These are phyloP conservation scores for Lyophyllum decastes DNA, from an alignment of 768 basidiomycete species.

Conservation along the genomic window DNA sequence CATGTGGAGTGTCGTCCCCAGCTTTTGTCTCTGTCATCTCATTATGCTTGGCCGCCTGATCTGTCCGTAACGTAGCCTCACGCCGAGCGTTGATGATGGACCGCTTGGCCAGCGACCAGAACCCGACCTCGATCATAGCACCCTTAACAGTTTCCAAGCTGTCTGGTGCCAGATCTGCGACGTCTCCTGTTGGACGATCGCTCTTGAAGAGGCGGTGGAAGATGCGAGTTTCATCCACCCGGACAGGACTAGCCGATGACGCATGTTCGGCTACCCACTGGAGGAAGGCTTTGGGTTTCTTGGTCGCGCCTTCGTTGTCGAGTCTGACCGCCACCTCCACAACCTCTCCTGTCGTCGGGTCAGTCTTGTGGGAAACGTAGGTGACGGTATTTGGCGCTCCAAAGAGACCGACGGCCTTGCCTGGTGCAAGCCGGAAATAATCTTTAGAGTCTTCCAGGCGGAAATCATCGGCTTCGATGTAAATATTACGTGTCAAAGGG, in stretches of 20 bases:
- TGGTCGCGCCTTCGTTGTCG: conserved; percentile 64
- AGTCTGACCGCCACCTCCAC: conserved; percentile 77
- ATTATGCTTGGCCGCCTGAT: conserved; percentile 55
- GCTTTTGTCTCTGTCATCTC: conserved; percentile 29
- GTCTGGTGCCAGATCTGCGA: conserved; percentile 80
- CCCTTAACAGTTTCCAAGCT: conserved; percentile 80
- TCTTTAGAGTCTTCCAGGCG: conserved; percentile 87
- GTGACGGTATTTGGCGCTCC: conserved; percentile 91
- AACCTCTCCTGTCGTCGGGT: conserved; percentile 71
- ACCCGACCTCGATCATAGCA: conserved; percentile 87
- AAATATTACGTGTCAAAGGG: conserved; percentile 86
- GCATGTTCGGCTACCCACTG: conserved; percentile 95
- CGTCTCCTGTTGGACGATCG: conserved; percentile 86
- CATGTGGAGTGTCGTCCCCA: conserved; percentile 62
- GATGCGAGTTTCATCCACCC: conserved; percentile 85
- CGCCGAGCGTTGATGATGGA: conserved; percentile 63
- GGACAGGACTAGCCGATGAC: conserved; percentile 77
- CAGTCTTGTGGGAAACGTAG: conserved; percentile 84
- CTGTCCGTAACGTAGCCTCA: conserved; percentile 65
- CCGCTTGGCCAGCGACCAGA: conserved; percentile 79
- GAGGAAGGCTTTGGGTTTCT: conserved; percentile 92
- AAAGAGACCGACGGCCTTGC: conserved; percentile 96
- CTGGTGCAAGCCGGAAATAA: conserved; percentile 97
- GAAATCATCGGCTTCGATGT: conserved; percentile 95
- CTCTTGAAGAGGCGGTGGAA: conserved; percentile 95